phyloP scores from a whole-genome alignment of 1,139 yeast genomes.

The Yamadazyma taylorii region DNA sequence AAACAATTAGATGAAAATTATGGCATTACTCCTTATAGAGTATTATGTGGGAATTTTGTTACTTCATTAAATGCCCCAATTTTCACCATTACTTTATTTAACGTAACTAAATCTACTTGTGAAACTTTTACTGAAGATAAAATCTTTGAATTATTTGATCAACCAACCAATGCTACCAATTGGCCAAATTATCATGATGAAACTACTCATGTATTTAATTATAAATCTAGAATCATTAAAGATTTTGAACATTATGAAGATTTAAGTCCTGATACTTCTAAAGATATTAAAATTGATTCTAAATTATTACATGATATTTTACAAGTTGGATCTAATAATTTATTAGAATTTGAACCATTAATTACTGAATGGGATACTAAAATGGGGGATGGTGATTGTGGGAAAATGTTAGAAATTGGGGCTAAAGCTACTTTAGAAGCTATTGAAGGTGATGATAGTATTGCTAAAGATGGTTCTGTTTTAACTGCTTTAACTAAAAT shows the following conservation, averaged over 20 bases:
- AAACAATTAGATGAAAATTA: slow-evolving; percentile 34
- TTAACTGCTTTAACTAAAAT: slow-evolving; percentile 35
- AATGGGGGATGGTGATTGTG: slow-evolving; percentile 57
- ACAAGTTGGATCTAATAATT: slow-evolving; percentile 34
- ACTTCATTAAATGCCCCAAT: slow-evolving; percentile 55
- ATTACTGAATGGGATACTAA: slow-evolving; percentile 51
- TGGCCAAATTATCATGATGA: slow-evolving; percentile 38
- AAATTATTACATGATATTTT: slow-evolving; percentile 27
- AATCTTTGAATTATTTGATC: slow-evolving; percentile 42
- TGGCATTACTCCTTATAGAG: slow-evolving; percentile 39
- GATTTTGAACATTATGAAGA: slow-evolving; percentile 34
- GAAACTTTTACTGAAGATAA: slow-evolving; percentile 26
- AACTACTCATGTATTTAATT: slow-evolving; percentile 28
- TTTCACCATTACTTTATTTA: slow-evolving; percentile 49
- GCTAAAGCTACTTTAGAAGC: slow-evolving; percentile 37
- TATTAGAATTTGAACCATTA: slow-evolving; percentile 44
- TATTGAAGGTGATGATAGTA: slow-evolving; percentile 25
- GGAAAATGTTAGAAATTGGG: slow-evolving; percentile 46
- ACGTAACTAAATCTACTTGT: slow-evolving; percentile 36
- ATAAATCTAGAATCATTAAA: slow-evolving; percentile 31
- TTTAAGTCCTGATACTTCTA: slow-evolving; percentile 19
- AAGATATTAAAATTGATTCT: slow-evolving; percentile 34
- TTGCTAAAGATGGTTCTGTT: slow-evolving; percentile 19
- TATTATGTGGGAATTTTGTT: slow-evolving; percentile 47
- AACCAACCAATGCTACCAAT: slow-evolving; percentile 35